These are phyloP conservation scores for Ceratocystis lukuohia DNA, from an alignment of 2,329 filamentous ascomycete species.

Conservation along the genomic window DNA sequence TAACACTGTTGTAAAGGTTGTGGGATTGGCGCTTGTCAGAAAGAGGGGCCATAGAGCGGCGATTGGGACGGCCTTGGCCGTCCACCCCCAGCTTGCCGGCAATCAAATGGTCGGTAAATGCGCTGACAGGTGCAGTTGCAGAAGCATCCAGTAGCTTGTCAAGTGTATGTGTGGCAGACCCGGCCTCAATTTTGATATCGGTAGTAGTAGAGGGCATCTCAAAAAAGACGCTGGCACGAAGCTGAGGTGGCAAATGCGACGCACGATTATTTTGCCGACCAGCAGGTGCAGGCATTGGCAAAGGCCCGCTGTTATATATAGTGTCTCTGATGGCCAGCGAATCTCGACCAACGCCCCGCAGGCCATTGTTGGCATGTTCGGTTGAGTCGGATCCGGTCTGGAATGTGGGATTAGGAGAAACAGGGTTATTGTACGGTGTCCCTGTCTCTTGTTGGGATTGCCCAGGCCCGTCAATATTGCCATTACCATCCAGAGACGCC, in stretches of 20 bases:
- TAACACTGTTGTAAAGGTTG: conserved; percentile 7
- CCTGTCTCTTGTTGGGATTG: neutral
- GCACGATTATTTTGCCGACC: conserved; percentile 9
- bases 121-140: conserved; percentile 71
- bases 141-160: conserved; percentile 89
- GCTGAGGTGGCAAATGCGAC: conserved; percentile 55
- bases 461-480: neutral
- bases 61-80: conserved; percentile 49
- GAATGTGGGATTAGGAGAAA: conserved; percentile 12
- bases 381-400: conserved; percentile 14
- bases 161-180: conserved; percentile 76
- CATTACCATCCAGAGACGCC: conserved; percentile 3
- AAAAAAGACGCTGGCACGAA: conserved; percentile 86
- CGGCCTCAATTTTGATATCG: conserved; percentile 49
- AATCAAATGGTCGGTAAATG: conserved; percentile 81
- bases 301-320: conserved; percentile 1
- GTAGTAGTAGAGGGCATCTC: conserved; percentile 49
- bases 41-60: conserved; percentile 24
- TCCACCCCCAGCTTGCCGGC: conserved; percentile 62
- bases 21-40: conserved; percentile 31
- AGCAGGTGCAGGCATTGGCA: conserved; percentile 8
- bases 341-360: neutral
- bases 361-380: conserved; percentile 8
- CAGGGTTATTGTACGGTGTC: neutral
- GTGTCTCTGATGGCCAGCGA: neutral